Evolutionary conservation across 1,139 yeast genomes (phyloP), one percentile per base, ranked within the genome.

Genomic region (Candida neerlandica): DNA sequence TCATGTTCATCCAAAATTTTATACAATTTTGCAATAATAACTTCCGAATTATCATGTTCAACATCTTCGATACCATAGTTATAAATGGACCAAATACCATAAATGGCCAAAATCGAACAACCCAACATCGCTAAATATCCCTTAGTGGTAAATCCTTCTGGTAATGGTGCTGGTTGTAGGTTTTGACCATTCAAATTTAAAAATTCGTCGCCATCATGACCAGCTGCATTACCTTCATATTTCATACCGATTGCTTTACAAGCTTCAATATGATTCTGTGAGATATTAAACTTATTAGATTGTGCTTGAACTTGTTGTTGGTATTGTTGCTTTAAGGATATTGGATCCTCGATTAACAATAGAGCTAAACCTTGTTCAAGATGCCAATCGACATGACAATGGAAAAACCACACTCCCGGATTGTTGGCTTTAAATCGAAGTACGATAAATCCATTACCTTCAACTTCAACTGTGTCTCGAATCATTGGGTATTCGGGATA

Each of bases 71-170:
- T 74, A 63, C 98, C 98, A 69, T 91, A 94, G 68, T 85, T 70
- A 53, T 86, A 80, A 63, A 94, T 88, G 54, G 88, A 80, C 50
- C 73, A 76, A 69, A 92, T 75, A 63, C 98, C 99, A 27, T 87
- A 71, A 50, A 89, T 63, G 56, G 96, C 98, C 49, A 92, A 76
- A 53, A 91, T 61, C 64, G 87, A 77, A 27, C 97, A 90, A 69
- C 91, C 81, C 29, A 82, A 85, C 65, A 94, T 73, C 11, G 98
- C 98, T 51, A 92, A 86, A 61, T 87, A 85, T 66, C 98, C 99
- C 60, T 86, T 85, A 43, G 86, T 80, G 41, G 98, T 92, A 79
- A 94, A 92, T 4, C 97, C 97, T 38, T 75, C 64, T 38, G 98
- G 98, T 61, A 94, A 78, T 33, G 75, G 69, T 49, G 71, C 70